These are phyloP conservation scores for Crucihimalaya himalaica DNA, from an alignment of 345 rosid species.

Conservation along the genomic window DNA sequence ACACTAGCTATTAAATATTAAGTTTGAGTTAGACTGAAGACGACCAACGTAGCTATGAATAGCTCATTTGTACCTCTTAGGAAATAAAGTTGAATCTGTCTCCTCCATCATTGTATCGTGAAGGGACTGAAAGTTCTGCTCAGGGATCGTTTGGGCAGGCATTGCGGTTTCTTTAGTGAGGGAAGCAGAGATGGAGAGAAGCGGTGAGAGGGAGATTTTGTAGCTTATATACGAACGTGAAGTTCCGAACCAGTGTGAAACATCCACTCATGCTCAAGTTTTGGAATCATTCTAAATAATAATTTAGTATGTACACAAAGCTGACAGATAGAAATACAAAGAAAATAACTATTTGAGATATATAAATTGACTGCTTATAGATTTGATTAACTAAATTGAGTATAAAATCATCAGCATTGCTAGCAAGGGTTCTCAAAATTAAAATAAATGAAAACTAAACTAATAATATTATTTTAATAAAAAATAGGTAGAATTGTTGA, in stretches of 20 bases:
- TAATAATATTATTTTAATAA: too few relatives aligned
- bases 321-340: slow-evolving; percentile 10
- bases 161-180: slow-evolving; percentile 32
- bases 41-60: background rate
- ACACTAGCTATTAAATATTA: background rate
- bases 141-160: slow-evolving; percentile 59
- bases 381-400: background rate
- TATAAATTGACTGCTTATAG: slow-evolving; percentile 1
- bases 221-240: slow-evolving; percentile 13
- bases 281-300: slow-evolving; percentile 29
- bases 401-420: too few relatives aligned
- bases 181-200: background rate
- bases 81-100: slow-evolving; percentile 37
- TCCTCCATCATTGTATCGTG: slow-evolving; percentile 49
- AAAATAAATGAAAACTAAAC: too few relatives aligned
- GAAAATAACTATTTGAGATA: background rate
- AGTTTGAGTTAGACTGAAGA: background rate
- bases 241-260: slow-evolving; percentile 32
- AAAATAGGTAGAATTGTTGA: too few relatives aligned
- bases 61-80: slow-evolving; percentile 50
- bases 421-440: too few relatives aligned
- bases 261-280: slow-evolving; percentile 31
- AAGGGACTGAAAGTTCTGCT: slow-evolving; percentile 49
- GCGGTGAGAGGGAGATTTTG: slow-evolving; percentile 9
- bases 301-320: slow-evolving; percentile 14